Conservation (phyloP, 1,284 basidiomycete genomes). For the Puccinia polysora region DNA sequence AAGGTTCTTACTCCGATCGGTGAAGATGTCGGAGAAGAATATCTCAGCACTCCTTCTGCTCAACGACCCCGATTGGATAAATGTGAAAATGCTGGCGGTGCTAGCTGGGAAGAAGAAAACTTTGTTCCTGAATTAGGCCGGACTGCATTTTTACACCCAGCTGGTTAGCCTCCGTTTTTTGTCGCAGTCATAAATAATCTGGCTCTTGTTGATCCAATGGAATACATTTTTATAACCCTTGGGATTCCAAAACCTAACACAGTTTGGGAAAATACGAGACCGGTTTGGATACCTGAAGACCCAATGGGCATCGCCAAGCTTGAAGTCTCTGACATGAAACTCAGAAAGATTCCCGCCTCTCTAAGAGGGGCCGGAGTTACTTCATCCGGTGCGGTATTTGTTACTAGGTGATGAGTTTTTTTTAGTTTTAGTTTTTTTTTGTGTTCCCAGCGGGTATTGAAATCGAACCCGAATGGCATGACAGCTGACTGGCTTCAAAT, state of each 20-base stretch:
- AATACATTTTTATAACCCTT: not conserved
- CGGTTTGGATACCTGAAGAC: slow-evolving; percentile 40
- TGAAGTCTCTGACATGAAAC: slow-evolving; percentile 37
- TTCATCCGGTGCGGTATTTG: slow-evolving; percentile 21
- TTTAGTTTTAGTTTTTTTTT: too few species aligned
- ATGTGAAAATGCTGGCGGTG: not conserved
- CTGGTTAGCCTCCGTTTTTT: slow-evolving; percentile 6
- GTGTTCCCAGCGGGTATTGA: too few species aligned
- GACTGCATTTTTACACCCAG: slow-evolving; percentile 37
- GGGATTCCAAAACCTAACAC: not conserved
- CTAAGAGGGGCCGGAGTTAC: slow-evolving; percentile 20
- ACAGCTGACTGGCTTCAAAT: not conserved
- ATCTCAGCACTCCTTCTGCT: not conserved
- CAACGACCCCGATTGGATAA: not conserved
- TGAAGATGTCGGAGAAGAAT: slow-evolving; percentile 2
- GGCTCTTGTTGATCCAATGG: too few species aligned
- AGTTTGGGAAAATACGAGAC: slow-evolving; percentile 33
- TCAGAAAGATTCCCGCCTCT: slow-evolving; percentile 26
- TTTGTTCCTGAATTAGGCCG: slow-evolving; percentile 19
- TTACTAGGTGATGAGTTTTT: slow-evolving; percentile 31
- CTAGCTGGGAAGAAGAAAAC: slow-evolving; percentile 18
- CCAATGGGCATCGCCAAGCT: slow-evolving; percentile 29
- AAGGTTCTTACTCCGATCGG: slow-evolving; percentile 20
- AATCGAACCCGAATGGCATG: not conserved
- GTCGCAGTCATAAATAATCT: not conserved